Percentiles rank a stretch among this genome's conserved stretches.
phyloP scores from a whole-genome alignment of 2,329 filamentous ascomycete genomes.

The Nigrospora osmanthi region DNA sequence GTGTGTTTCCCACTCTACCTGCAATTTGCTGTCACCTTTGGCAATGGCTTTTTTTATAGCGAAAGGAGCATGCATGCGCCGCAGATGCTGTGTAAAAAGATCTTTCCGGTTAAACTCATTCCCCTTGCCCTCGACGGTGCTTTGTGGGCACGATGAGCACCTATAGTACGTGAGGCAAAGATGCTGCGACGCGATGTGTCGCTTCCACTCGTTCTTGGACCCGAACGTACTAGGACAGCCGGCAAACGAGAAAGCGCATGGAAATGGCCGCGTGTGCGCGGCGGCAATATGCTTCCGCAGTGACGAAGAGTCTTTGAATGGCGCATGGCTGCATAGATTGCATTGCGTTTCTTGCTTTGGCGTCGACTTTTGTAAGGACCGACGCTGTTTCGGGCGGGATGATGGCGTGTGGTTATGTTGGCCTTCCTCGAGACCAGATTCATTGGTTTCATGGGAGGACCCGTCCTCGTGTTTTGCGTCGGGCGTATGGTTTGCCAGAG shows the following conservation, averaged over 20 bases:
- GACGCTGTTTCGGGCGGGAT: slow-evolving; percentile 33
- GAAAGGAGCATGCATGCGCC: slow-evolving; percentile 81
- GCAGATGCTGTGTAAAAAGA: slow-evolving; percentile 87
- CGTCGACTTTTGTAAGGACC: slow-evolving; percentile 37
- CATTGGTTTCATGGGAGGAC: slow-evolving; percentile 30
- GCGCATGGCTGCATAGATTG: slow-evolving; percentile 52
- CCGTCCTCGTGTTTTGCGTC: slow-evolving; percentile 31
- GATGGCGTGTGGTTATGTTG: slow-evolving; percentile 24
- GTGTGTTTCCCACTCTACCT: slow-evolving; percentile 55
- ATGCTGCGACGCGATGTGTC: slow-evolving; percentile 87
- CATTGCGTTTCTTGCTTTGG: slow-evolving; percentile 55
- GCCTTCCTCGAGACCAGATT: slow-evolving; percentile 31
- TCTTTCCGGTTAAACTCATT: slow-evolving; percentile 88
- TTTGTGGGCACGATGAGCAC: slow-evolving; percentile 51
- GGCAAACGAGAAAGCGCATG: slow-evolving; percentile 78
- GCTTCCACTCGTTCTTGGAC: slow-evolving; percentile 97
- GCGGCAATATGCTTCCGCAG: slow-evolving; percentile 60
- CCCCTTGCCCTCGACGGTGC: slow-evolving; percentile 32
- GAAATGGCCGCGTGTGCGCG: slow-evolving; percentile 66
- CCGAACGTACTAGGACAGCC: slow-evolving; percentile 78
- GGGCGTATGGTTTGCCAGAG: slow-evolving; percentile 14
- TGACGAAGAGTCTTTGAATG: slow-evolving; percentile 60
- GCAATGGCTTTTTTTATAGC: slow-evolving; percentile 50
- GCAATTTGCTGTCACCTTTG: slow-evolving; percentile 51
- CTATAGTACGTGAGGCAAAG: slow-evolving; percentile 61